Percentiles rank a stretch among this genome's conserved stretches.
Evolutionary conservation across 192 early-diverging fungal genomes (phyloP).

Genomic region (Phlyctochytrium arcticum): DNA sequence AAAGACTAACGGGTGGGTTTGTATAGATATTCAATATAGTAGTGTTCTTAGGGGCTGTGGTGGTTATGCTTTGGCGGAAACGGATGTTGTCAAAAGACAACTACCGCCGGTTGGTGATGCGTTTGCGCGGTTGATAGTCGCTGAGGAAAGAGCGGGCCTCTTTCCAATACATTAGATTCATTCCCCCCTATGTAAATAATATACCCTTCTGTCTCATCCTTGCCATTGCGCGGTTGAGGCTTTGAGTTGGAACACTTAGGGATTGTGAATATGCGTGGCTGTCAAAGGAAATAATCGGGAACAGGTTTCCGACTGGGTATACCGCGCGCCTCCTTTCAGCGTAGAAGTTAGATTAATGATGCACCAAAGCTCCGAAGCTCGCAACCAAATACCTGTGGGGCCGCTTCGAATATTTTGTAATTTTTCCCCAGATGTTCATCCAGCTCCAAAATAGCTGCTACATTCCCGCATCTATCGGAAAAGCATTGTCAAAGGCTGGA

Average conservation of each 20-base stretch:
- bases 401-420: conserved; percentile 93
- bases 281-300: conserved; percentile 95
- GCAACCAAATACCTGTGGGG: conserved; percentile 62
- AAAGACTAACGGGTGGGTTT: not conserved
- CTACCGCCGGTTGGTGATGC: not conserved
- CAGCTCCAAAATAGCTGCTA: conserved; percentile 93
- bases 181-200: too few relatives aligned
- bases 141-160: too few relatives aligned
- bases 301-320: conserved; percentile 79
- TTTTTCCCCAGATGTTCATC: conserved; percentile 83
- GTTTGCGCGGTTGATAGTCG: too few relatives aligned
- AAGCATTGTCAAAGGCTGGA: too few relatives aligned
- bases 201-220: too few relatives aligned
- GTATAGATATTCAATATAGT: not conserved
- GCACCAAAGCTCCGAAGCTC: not conserved
- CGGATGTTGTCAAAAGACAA: not conserved
- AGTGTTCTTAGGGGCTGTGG: not conserved
- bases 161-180: too few relatives aligned
- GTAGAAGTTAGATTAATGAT: conserved; percentile 12
- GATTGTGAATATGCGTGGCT: too few relatives aligned
- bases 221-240: too few relatives aligned
- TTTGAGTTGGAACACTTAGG: too few relatives aligned
- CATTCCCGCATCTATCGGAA: conserved; percentile 80
- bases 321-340: conserved; percentile 68
- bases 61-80: not conserved